Percentiles rank a stretch among this genome's conserved stretches.
These are phyloP conservation scores for Dictyophora rubrovolvata DNA, from an alignment of 768 basidiomycete species.

Conservation along the genomic window DNA sequence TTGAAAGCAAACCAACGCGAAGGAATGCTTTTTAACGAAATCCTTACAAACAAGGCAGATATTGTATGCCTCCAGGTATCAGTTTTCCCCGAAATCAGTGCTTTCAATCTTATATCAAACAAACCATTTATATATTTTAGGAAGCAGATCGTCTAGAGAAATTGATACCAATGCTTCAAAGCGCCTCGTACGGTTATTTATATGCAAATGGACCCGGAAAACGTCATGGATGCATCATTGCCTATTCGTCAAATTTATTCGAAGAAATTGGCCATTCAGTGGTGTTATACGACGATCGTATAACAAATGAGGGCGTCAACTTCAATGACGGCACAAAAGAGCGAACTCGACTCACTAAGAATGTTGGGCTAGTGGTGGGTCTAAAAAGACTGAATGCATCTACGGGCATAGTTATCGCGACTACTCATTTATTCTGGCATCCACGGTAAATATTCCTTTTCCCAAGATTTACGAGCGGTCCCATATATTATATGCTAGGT, in stretches of 20 bases:
- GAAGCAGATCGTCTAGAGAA: slow-evolving; percentile 81
- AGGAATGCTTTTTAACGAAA: slow-evolving; percentile 67
- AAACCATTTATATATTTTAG: slow-evolving; percentile 28
- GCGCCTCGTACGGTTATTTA: slow-evolving; percentile 52
- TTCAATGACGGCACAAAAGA: slow-evolving; percentile 31
- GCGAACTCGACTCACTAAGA: slow-evolving; percentile 60
- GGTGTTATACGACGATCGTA: slow-evolving; percentile 60
- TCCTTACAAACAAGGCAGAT: slow-evolving; percentile 64
- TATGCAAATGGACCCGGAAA: slow-evolving; percentile 67
- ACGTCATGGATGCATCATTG: slow-evolving; percentile 79
- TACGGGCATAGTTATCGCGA: slow-evolving; percentile 67
- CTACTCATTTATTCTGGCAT: slow-evolving; percentile 96
- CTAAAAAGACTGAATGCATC: slow-evolving; percentile 33
- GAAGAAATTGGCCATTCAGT: slow-evolving; percentile 32
- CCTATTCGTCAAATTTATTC: slow-evolving; percentile 50
- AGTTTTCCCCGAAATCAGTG: slow-evolving; percentile 10
- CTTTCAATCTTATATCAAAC: background rate
- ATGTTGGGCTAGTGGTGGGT: slow-evolving; percentile 69
- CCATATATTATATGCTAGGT: slow-evolving; percentile 27
- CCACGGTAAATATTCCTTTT: slow-evolving; percentile 47
- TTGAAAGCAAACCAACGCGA: slow-evolving; percentile 65
- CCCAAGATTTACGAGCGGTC: background rate
- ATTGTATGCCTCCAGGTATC: slow-evolving; percentile 78
- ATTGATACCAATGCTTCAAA: slow-evolving; percentile 55
- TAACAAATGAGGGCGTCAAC: slow-evolving; percentile 19